Base-by-base conservation (phyloP, 768 basidiomycete genomes). In the Podaxis sp. region DNA sequence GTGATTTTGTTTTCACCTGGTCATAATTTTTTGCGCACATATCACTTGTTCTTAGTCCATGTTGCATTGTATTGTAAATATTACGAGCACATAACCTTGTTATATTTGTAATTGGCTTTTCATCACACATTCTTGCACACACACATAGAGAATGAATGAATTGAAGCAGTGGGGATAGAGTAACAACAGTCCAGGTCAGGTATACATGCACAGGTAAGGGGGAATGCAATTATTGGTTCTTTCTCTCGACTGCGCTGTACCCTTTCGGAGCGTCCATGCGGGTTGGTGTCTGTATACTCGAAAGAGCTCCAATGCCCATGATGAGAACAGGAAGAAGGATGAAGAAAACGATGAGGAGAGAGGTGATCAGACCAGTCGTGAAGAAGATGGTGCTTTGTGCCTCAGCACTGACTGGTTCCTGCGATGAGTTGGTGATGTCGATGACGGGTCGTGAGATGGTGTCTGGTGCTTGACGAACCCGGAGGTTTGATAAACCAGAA, bases 231-330 rank as follows among this genome's bases (percentile, higher is more conserved):
- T 81, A 92, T 78, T 93, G 90, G 66, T 77, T 86, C 82, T 93
- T 93, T 80, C 81, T 91, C 71, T 91, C 90, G 55, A 80, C 78
- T 4, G 89, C 86, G 68, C 75, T 86, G 69, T 82, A 91, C 6
- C 84, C 84, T 73, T 87, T 91, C 17, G 88, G 85, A 8, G 80
- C 75, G 62, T 89, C 88, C 40, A 82, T 80, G 38, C 85, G 78
- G 52, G 88, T 68, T 1, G 90, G 86, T 51, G 84, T 87, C 71
- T 92, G 89, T 63, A 93, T 91, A 67, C 88, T 87, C 22, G 88
- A 82, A 44, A 93, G 79, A 0, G 91, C 85, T 22, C 74, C 79
- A 57, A 93, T 80, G 30, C 88, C 88, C 41, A 89, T 60, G 70
- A 87, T 76, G 11, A 91, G 70, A 52, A 89, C 73, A 0, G 93